phyloP scores from a whole-genome alignment of 2,329 filamentous ascomycete species.

The Claviceps fusiformis region DNA sequence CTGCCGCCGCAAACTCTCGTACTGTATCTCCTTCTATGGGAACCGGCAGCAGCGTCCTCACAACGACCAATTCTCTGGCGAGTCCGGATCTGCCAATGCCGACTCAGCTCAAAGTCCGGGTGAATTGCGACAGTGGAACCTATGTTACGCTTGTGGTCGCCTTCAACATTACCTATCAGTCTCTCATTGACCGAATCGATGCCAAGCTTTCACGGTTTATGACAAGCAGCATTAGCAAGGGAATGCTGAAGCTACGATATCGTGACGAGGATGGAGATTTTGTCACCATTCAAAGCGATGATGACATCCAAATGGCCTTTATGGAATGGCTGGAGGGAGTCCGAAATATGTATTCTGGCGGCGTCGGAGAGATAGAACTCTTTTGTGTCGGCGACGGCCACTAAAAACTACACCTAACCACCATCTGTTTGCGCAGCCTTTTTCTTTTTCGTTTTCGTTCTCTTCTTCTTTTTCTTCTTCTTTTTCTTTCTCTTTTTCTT shows the following conservation, averaged over 20 bases:
- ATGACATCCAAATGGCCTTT: conserved; percentile 92
- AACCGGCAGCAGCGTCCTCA: conserved; percentile 16
- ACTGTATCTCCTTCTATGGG: conserved; percentile 34
- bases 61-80: conserved; percentile 17
- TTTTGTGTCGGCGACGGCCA: conserved; percentile 51
- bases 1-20: conserved; percentile 24
- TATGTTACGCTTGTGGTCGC: conserved; percentile 93
- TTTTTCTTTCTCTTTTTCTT: background rate
- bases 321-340: conserved; percentile 77
- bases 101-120: conserved; percentile 86
- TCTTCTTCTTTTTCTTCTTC: background rate
- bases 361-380: conserved; percentile 80
- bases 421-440: background rate
- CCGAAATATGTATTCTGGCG: conserved; percentile 43
- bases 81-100: conserved; percentile 40
- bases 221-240: conserved; percentile 66
- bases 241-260: conserved; percentile 78
- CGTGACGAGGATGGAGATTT: conserved; percentile 85
- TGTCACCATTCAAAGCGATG: conserved; percentile 86
- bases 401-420: background rate
- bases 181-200: conserved; percentile 87
- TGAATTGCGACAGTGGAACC: conserved; percentile 73
- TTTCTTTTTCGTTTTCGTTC: too few species aligned
- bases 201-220: conserved; percentile 85
- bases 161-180: conserved; percentile 89